Conservation (phyloP, 2,329 filamentous ascomycete genomes). For the Calcarisporium arbuscula region DNA sequence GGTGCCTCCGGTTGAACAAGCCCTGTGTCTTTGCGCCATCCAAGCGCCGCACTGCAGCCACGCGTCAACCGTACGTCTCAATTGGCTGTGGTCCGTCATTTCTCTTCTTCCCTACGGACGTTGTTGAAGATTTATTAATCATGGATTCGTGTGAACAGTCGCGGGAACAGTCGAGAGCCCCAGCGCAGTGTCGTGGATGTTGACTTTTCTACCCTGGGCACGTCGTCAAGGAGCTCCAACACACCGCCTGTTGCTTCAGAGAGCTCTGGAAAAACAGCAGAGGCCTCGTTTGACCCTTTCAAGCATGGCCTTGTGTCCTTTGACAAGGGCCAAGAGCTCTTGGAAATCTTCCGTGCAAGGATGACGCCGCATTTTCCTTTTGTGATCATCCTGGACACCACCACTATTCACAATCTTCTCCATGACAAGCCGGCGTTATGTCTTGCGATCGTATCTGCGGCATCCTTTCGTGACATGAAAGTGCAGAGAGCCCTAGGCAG, state of each 20-base stretch:
- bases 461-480: slow-evolving; percentile 13
- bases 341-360: slow-evolving; percentile 17
- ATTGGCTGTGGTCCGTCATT: no score
- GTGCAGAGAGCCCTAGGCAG: slow-evolving; percentile 19
- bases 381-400: slow-evolving; percentile 15
- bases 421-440: slow-evolving; percentile 18
- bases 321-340: slow-evolving; percentile 18
- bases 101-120: no score
- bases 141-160: slow-evolving; percentile 2
- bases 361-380: slow-evolving; percentile 24
- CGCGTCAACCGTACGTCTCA: no score
- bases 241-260: no score
- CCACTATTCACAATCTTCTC: slow-evolving; percentile 13
- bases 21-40: slow-evolving; percentile 24
- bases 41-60: slow-evolving; percentile 18
- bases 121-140: slow-evolving; percentile 14
- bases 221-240: no score
- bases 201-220: no score
- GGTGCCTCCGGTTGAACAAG: slow-evolving; percentile 26
- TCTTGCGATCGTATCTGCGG: slow-evolving; percentile 22
- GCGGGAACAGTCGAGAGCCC: slow-evolving; percentile 10
- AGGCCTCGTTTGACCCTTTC: slow-evolving; percentile 17
- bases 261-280: no score
- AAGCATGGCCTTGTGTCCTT: slow-evolving; percentile 13
- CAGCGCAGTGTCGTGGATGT: no score